phyloP scores from a whole-genome alignment of 768 basidiomycete species.

The Calocybe gangraenosa region DNA sequence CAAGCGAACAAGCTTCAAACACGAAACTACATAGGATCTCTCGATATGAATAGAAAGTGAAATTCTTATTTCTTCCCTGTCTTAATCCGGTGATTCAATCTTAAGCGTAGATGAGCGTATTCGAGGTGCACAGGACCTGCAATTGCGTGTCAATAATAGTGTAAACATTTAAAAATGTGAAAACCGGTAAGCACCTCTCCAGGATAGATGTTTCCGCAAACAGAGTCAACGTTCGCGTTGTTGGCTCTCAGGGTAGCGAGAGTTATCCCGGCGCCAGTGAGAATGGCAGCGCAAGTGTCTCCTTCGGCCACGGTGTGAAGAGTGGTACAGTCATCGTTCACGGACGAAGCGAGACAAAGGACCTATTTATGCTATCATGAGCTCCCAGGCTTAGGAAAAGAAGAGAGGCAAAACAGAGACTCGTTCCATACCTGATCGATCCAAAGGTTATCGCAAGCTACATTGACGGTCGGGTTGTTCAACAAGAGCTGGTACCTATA shows the following conservation, averaged over 20 bases:
- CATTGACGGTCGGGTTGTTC: slow-evolving; percentile 44
- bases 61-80: no score
- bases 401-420: not conserved
- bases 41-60: no score
- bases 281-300: slow-evolving; percentile 49
- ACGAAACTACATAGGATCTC: no score
- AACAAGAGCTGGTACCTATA: slow-evolving; percentile 56
- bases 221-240: slow-evolving; percentile 58
- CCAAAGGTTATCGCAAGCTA: slow-evolving; percentile 54
- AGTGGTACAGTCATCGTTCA: slow-evolving; percentile 52
- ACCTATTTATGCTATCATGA: slow-evolving; percentile 17
- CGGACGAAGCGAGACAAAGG: slow-evolving; percentile 57
- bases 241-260: slow-evolving; percentile 46
- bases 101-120: slow-evolving; percentile 1
- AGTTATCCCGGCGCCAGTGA: slow-evolving; percentile 35
- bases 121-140: slow-evolving; percentile 13
- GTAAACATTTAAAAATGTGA: not conserved
- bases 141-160: not conserved
- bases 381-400: not conserved
- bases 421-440: slow-evolving; percentile 37
- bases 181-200: slow-evolving; percentile 40
- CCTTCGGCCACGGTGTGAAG: slow-evolving; percentile 41
- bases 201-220: slow-evolving; percentile 53
- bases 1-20: no score
- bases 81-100: no score